phyloP scores from a whole-genome alignment of 1,284 basidiomycete genomes.

The Papiliotrema terrestris region DNA sequence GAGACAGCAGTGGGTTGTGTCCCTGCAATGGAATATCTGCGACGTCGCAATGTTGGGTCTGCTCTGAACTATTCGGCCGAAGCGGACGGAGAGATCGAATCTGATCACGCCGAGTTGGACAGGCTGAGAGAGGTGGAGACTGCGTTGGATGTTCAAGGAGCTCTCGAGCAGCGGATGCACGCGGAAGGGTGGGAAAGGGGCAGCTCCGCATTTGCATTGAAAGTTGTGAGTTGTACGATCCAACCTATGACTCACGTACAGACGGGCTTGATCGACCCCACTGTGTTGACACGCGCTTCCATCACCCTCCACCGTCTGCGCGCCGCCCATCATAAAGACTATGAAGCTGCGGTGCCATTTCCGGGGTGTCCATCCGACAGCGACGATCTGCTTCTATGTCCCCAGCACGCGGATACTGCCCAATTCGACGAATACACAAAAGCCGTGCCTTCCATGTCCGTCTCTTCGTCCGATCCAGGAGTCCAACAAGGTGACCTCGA shows the following conservation, averaged over 20 bases:
- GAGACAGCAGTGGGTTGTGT: constrained; percentile 67
- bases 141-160: constrained; percentile 68
- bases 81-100: constrained; percentile 56
- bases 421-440: too few relatives aligned
- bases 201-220: constrained; percentile 73
- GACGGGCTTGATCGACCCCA: constrained; percentile 1
- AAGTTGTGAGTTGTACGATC: constrained; percentile 55
- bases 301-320: too few relatives aligned
- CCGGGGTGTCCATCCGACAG: too few relatives aligned
- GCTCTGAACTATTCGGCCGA: constrained; percentile 79
- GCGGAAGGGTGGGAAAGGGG: constrained; percentile 35
- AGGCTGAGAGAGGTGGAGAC: constrained; percentile 42
- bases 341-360: too few relatives aligned
- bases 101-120: constrained; percentile 35
- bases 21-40: constrained; percentile 63
- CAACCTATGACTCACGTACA: constrained; percentile 1
- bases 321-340: too few relatives aligned
- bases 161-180: constrained; percentile 60
- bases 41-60: constrained; percentile 65
- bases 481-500: too few relatives aligned
- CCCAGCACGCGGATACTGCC: too few relatives aligned
- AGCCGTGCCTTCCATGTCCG: too few relatives aligned
- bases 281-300: too few relatives aligned
- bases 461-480: too few relatives aligned
- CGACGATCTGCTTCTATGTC: too few relatives aligned